These are phyloP conservation scores for Penicillium pancosmium DNA, from an alignment of 495 filamentous ascomycete species.

Conservation along the genomic window DNA sequence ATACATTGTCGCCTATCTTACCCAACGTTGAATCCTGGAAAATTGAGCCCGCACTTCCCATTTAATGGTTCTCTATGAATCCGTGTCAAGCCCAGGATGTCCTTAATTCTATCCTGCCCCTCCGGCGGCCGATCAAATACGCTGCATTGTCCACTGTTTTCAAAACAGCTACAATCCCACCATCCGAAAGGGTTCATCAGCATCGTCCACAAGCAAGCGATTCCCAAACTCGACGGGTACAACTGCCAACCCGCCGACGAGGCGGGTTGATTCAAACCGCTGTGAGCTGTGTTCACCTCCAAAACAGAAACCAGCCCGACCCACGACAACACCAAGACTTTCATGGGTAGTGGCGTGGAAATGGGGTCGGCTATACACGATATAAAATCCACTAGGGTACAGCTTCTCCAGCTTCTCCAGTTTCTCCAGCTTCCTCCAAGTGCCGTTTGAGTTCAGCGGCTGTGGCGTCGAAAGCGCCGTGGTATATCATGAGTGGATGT, in stretches of 20 bases:
- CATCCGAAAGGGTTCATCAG: slow-evolving; percentile 54
- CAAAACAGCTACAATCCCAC: slow-evolving; percentile 65
- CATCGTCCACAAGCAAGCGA: no score
- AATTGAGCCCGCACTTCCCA: no score
- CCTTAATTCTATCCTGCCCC: slow-evolving; percentile 52
- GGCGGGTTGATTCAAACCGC: no score
- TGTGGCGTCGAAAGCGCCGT: slow-evolving; percentile 53
- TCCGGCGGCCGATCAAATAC: slow-evolving; percentile 67
- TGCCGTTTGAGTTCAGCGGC: slow-evolving; percentile 52
- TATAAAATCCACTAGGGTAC: slow-evolving; percentile 66
- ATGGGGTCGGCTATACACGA: slow-evolving; percentile 66
- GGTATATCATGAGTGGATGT: slow-evolving; percentile 65
- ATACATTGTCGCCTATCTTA: not conserved
- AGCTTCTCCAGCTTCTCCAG: no score
- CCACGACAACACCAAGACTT: slow-evolving; percentile 64
- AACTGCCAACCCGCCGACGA: no score
- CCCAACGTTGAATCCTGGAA: no score
- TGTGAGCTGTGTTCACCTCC: slow-evolving; percentile 52
- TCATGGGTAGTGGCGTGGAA: slow-evolving; percentile 71
- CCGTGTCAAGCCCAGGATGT: slow-evolving; percentile 43
- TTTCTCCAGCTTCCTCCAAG: slow-evolving; percentile 47
- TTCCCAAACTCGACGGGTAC: no score
- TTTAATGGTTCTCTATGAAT: no score
- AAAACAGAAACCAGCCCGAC: slow-evolving; percentile 65
- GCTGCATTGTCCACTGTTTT: slow-evolving; percentile 62